phyloP scores from a whole-genome alignment of 1,284 basidiomycete species.

The Heimioporus retisporus region DNA sequence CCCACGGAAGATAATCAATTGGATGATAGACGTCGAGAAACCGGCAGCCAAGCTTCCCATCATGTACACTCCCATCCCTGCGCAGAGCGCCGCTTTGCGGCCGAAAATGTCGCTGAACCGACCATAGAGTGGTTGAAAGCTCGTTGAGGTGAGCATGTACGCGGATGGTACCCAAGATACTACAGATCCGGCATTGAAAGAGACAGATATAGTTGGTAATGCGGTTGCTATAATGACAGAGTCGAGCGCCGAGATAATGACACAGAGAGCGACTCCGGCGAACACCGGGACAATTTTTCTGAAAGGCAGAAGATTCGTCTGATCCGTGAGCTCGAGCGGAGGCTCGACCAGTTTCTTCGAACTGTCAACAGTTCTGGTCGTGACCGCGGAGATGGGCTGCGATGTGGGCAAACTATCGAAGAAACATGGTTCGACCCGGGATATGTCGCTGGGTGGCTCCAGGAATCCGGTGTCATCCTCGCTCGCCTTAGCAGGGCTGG shows the following conservation, averaged over 20 bases:
- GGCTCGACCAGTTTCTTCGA: constrained; percentile 8
- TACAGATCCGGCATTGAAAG: constrained; percentile 74
- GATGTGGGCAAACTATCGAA: constrained; percentile 15
- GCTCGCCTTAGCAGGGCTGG: background rate
- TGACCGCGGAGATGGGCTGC: constrained; percentile 14
- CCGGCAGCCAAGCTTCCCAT: constrained; percentile 69
- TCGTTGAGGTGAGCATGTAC: constrained; percentile 73
- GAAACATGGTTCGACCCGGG: constrained; percentile 7
- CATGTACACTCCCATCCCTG: constrained; percentile 71
- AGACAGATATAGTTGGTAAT: constrained; percentile 73
- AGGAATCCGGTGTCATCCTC: constrained; percentile 11
- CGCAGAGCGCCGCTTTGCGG: constrained; percentile 70
- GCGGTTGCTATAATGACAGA: constrained; percentile 78
- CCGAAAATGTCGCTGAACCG: constrained; percentile 84
- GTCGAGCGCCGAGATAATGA: constrained; percentile 66
- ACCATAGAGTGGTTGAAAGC: constrained; percentile 74
- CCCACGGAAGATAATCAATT: constrained; percentile 80
- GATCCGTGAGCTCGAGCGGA: constrained; percentile 65
- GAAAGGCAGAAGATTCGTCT: constrained; percentile 81
- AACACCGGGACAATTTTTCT: constrained; percentile 74
- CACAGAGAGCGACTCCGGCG: constrained; percentile 67
- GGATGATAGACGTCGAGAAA: constrained; percentile 70
- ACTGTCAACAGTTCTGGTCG: constrained; percentile 12
- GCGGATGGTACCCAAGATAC: constrained; percentile 78
- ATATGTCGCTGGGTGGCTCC: constrained; percentile 6